A percentile compares a stretch with the other conserved stretches of the same genome.
These are phyloP conservation scores for Massariosphaeria phaeospora DNA, from an alignment of 495 filamentous ascomycete genomes.

Conservation along the genomic window DNA sequence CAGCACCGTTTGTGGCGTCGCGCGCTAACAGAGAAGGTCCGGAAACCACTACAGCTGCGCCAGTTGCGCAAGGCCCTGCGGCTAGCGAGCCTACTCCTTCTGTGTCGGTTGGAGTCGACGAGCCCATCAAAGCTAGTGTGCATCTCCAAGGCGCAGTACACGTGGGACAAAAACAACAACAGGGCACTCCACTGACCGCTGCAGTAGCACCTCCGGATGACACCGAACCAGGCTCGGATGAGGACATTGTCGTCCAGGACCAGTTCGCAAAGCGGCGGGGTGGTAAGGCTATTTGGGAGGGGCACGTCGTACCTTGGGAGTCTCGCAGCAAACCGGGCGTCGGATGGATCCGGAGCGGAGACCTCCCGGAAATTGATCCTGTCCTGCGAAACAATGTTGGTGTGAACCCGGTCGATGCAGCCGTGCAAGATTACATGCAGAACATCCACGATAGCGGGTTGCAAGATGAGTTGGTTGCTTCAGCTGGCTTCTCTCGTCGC, in stretches of 20 bases:
- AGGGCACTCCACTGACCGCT: no score
- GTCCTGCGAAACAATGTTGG: constrained; percentile 8
- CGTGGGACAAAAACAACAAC: no score
- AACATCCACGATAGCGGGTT: constrained; percentile 49
- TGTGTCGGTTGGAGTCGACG: no score
- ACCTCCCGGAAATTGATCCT: constrained; percentile 9
- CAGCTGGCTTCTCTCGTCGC: constrained; percentile 10
- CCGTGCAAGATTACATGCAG: constrained; percentile 67
- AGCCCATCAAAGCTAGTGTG: no score
- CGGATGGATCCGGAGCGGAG: constrained; percentile 21
- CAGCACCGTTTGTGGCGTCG: no score
- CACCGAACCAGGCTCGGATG: constrained; percentile 6
- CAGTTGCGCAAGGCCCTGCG: not conserved
- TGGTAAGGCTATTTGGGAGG: constrained; percentile 15
- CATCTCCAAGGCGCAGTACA: no score
- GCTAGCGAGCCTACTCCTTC: not conserved
- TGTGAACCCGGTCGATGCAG: constrained; percentile 41
- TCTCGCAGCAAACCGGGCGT: constrained; percentile 31
- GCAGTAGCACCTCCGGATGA: not conserved
- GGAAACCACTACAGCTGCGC: no score
- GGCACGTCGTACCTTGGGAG: constrained; percentile 16
- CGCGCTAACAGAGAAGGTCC: no score
- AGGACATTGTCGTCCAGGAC: constrained; percentile 9
- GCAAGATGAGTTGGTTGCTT: not conserved
- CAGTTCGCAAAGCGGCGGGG: constrained; percentile 14